Conservation (phyloP, 1,139 yeast genomes). For the Insectozyma bohioensis region DNA sequence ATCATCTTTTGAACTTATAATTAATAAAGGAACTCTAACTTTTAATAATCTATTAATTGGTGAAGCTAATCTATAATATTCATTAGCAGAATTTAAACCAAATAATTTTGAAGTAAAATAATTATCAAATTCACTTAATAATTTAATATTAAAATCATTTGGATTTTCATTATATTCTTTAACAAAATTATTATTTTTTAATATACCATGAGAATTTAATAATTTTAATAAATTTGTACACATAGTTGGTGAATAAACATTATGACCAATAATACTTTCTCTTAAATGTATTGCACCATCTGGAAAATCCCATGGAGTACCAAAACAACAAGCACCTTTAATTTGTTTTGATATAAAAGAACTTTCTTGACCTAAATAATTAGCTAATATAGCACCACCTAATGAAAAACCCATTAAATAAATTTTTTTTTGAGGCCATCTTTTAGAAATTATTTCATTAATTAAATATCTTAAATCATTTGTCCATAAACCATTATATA, state of each 20-base stretch:
- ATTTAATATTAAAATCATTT: constrained; percentile 29
- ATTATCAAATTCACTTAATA: constrained; percentile 49
- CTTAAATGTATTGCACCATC: constrained; percentile 45
- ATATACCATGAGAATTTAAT: constrained; percentile 40
- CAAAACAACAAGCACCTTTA: constrained; percentile 50
- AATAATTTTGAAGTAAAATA: constrained; percentile 52
- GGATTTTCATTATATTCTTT: constrained; percentile 35
- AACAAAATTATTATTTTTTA: constrained; percentile 28
- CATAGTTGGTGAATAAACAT: constrained; percentile 55
- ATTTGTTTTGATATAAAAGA: constrained; percentile 34
- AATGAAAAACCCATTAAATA: constrained; percentile 56
- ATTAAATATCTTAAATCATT: constrained; percentile 57
- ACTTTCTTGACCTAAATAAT: constrained; percentile 56
- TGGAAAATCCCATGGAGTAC: constrained; percentile 59
- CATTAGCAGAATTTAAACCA: constrained; percentile 53
- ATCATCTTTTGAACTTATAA: constrained; percentile 54
- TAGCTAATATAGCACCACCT: constrained; percentile 57
- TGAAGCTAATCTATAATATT: constrained; percentile 54
- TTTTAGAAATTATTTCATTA: constrained; percentile 41
- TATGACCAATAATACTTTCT: constrained; percentile 42
- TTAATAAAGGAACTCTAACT: constrained; percentile 53
- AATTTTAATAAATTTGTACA: constrained; percentile 47
- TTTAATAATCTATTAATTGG: constrained; percentile 50
- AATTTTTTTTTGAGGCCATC: constrained; percentile 52
- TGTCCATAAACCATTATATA: constrained; percentile 63